A percentile compares a stretch with the other conserved stretches of the same genome.
Conservation (phyloP, 2,329 filamentous ascomycete genomes). For the Alternaria brassicicola region DNA sequence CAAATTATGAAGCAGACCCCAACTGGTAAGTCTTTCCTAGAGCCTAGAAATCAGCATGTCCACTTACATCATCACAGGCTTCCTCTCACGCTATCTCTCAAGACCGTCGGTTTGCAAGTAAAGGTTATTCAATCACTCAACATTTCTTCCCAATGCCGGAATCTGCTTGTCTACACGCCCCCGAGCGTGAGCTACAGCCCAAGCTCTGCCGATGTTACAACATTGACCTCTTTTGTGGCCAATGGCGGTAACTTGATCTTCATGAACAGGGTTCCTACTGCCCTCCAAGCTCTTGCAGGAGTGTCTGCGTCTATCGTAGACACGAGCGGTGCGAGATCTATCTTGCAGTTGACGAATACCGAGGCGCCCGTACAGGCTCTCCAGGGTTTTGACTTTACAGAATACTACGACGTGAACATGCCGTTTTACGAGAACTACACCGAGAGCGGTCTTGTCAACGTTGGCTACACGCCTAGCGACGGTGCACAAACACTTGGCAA, state of each 20-base stretch:
- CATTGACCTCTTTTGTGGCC: constrained; percentile 8
- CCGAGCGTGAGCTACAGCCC: constrained; percentile 11
- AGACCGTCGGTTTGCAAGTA: constrained; percentile 10
- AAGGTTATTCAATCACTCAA: constrained; percentile 9
- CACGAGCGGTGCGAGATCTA: constrained; percentile 2
- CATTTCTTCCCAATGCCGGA: constrained; percentile 7
- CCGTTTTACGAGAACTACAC: constrained; percentile 15
- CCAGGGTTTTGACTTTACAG: constrained; percentile 7
- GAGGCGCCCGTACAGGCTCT: constrained; percentile 7
- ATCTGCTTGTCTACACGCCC: constrained; percentile 9
- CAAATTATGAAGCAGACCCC: constrained; percentile 6
- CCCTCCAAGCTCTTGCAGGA: constrained; percentile 10
- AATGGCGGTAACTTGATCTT: constrained; percentile 13
- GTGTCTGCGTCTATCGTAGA: constrained; percentile 9
- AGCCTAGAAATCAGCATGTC: no score
- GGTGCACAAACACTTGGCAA: constrained; percentile 9
- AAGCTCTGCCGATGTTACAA: constrained; percentile 1
- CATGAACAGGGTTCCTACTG: constrained; percentile 9
- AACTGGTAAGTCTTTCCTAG: not conserved
- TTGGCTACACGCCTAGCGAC: constrained; percentile 8
- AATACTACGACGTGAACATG: constrained; percentile 11
- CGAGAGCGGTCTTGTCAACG: constrained; percentile 1
- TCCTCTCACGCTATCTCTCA: constrained; percentile 6
- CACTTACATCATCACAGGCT: not conserved
- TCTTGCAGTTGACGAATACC: constrained; percentile 8